Base-by-base conservation (phyloP, 2,329 filamentous ascomycete species). In the Aspergillus sp. region DNA sequence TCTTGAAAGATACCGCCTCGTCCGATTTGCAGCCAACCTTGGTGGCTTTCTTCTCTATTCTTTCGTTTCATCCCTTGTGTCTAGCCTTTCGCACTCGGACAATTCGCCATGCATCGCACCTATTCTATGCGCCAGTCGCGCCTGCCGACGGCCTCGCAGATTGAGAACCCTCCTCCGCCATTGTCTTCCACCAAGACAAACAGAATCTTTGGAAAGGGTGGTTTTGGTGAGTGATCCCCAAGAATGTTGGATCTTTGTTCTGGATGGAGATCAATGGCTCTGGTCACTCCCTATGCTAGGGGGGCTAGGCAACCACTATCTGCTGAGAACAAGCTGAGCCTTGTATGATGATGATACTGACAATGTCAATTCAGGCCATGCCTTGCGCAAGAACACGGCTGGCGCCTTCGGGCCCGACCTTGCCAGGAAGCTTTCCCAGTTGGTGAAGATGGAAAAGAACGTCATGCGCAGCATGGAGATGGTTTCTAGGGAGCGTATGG, bases 391-490 rank as follows among this genome's bases (percentile, higher is more conserved):
- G 69, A 77, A 79, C 49, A 75, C 82, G 54, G 81, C 81, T 23
- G 82, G 82, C 41, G 80, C 81, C 61, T 83, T 83, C 71, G 87
- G 87, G 38, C 87, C 93, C 60, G 95, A 99, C 72, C 88, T 99
- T 61, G 90, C 95, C 61, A 97, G 96, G 86, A 99, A 99, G 86
- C 88, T 99, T 64, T 92, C 93, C 42, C 91, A 96, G 82, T 86
- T 99, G 56, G 95, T 99, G 65, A 99, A 99, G 87, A 99, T 99
- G 95, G 95, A 99, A 83, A 99, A 99, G 88, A 98, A 99, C 76
- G 91, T 97, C 59, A 99, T 99, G 95, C 92, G 95, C 78, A 97
- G 92, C 77, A 88, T 98, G 84, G 95, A 99, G 77, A 85, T 92
- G 53, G 95, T 98, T 57, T 92, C 92, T 49, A 89, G 92, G 73